Evolutionary conservation across 1,139 yeast species (phyloP), one percentile per base, ranked within the genome.

Genomic region (Zygosaccharomyces pseudobailii): DNA sequence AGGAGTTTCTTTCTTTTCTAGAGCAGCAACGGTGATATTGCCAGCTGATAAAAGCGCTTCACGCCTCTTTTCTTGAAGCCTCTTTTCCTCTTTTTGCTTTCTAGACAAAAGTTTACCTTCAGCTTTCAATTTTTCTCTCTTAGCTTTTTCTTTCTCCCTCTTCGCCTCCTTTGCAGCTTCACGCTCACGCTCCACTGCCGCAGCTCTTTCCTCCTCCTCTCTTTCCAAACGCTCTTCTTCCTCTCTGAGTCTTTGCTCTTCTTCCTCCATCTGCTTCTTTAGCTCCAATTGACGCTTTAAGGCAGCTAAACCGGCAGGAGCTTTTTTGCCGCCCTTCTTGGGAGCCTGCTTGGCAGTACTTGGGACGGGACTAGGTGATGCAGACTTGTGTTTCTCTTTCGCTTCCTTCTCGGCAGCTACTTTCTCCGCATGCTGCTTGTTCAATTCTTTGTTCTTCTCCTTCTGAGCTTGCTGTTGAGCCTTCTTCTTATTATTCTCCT

Each of bases 31-130:
- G 43, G 73, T 71, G 45, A 88, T 78, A 61, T 81, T 81, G 55
- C 90, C 87, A 27, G 88, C 73, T 50, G 84, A 84, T 56, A 92
- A 75, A 57, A 92, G 75, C 59, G 85, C 92, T 57, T 87, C 84
- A 68, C 95, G 87, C 72, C 97, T 87, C 66, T 87, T 85, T 65
- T 92, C 97, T 62, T 84, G 81, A 41, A 84, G 70, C 49, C 83
- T 87, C 73, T 87, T 86, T 66, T 89, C 96, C 69, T 90, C 97
- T 70, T 87, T 88, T 73, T 92, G 98, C 67, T 90, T 92, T 73
- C 87, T 92, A 51, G 97, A 87, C 65, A 86, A 70, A 48, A 80
- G 76, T 61, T 85, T 92, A 62, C 99, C 99, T 69, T 90, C 96
- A 23, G 96, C 95, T 71, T 87, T 87, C 68, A 85, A 74, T 68